A percentile compares a stretch with the other conserved stretches of the same genome.
Evolutionary conservation across 208 protist genomes (phyloP).

Genomic region (Willaertia magna): DNA sequence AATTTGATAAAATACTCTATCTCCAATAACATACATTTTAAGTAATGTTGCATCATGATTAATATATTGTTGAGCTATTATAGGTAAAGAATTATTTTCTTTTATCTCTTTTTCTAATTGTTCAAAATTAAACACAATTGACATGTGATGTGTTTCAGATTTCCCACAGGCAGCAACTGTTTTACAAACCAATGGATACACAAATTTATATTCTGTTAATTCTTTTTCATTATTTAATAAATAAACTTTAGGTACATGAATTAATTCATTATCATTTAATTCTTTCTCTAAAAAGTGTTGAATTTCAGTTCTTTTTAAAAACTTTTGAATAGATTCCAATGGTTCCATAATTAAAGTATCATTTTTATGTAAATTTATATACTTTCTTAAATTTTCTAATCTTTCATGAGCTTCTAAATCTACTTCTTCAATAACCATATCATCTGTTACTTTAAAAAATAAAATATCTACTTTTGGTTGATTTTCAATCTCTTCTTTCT

Average conservation of each 20-base stretch:
- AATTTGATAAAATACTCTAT: background rate
- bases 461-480: background rate
- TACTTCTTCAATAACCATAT: background rate
- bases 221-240: background rate
- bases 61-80: background rate
- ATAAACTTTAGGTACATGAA: background rate
- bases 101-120: background rate
- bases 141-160: background rate
- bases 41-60: background rate
- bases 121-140: background rate
- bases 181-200: background rate
- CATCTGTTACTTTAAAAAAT: background rate
- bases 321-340: background rate
- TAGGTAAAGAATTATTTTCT: background rate
- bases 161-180: background rate
- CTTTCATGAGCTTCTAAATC: background rate
- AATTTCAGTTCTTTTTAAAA: background rate
- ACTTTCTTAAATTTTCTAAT: background rate
- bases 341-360: background rate
- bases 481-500: background rate
- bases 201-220: background rate
- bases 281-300: background rate
- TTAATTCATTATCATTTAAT: background rate
- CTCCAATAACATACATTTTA: background rate
- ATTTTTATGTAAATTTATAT: background rate